Conservation (phyloP, 768 basidiomycete species). For the Kwoniella mangroviensis region DNA sequence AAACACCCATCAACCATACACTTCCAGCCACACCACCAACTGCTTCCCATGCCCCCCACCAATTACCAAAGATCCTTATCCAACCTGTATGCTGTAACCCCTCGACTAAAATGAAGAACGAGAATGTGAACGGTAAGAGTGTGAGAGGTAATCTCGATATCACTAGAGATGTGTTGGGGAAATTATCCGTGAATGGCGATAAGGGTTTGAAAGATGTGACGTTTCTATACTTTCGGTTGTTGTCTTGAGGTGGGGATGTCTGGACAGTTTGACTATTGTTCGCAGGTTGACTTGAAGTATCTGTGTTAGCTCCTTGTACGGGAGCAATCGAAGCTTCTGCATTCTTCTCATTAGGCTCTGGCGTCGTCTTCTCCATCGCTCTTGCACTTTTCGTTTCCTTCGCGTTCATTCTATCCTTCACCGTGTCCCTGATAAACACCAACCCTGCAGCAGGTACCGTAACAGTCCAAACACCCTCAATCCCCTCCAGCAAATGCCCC, state of each 20-base stretch:
- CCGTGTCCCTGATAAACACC: constrained; percentile 71
- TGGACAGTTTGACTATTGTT: too few relatives aligned
- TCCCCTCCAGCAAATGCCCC: constrained; percentile 51
- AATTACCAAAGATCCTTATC: constrained; percentile 78
- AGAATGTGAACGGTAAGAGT: constrained; percentile 88
- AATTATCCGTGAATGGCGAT: constrained; percentile 54
- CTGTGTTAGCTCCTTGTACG: too few relatives aligned
- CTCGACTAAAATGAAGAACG: constrained; percentile 92
- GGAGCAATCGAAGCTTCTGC: neutral
- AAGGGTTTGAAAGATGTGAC: constrained; percentile 1
- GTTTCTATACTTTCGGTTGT: neutral
- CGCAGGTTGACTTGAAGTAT: too few relatives aligned
- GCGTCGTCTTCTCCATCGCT: neutral
- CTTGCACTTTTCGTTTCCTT: neutral
- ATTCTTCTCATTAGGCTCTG: neutral
- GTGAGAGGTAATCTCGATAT: constrained; percentile 71
- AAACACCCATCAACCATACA: constrained; percentile 71
- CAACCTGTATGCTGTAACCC: constrained; percentile 80
- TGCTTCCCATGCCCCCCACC: constrained; percentile 65
- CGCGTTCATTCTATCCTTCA: neutral
- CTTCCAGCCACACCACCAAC: constrained; percentile 63
- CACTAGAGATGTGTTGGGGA: constrained; percentile 70
- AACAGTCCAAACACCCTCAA: constrained; percentile 61
- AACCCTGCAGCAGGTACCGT: constrained; percentile 76
- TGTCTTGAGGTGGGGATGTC: neutral